phyloP scores from a whole-genome alignment of 1,284 basidiomycete genomes.

The Cryptococcus depauperatus region DNA sequence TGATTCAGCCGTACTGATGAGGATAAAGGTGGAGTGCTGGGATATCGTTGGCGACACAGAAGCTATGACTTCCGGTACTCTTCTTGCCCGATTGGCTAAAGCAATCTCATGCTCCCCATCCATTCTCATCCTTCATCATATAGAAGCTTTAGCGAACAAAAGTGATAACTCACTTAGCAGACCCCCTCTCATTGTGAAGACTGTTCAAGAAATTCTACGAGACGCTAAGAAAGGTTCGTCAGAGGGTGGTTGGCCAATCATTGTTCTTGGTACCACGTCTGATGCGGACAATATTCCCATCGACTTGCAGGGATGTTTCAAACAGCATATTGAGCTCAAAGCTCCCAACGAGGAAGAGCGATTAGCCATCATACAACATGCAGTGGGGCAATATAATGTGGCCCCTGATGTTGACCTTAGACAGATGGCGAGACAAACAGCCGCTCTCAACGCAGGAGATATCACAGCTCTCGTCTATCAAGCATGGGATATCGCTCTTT shows the following conservation, averaged over 20 bases:
- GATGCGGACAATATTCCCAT: constrained; percentile 62
- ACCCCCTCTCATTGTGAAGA: constrained; percentile 34
- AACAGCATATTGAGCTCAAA: constrained; percentile 76
- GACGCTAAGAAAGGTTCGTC: constrained; percentile 9
- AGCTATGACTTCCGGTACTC: constrained; percentile 64
- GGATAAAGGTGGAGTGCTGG: constrained; percentile 74
- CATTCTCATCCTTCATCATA: constrained; percentile 69
- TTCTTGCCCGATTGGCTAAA: constrained; percentile 70
- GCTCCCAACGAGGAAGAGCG: constrained; percentile 73
- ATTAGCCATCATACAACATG: constrained; percentile 54
- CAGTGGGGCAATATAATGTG: constrained; percentile 50
- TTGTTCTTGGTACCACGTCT: constrained; percentile 68
- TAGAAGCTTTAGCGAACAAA: constrained; percentile 73
- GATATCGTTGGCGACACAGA: constrained; percentile 74
- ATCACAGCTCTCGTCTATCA: constrained; percentile 63
- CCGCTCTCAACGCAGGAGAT: constrained; percentile 81
- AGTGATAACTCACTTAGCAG: constrained; percentile 63
- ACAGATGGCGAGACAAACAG: constrained; percentile 76
- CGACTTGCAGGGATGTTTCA: constrained; percentile 67
- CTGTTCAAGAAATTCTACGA: constrained; percentile 23
- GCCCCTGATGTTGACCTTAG: constrained; percentile 71
- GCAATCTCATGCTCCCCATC: constrained; percentile 76
- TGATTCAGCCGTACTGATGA: neutral
- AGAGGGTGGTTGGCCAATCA: constrained; percentile 49
- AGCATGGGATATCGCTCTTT: constrained; percentile 56